Percentiles rank a stretch among this genome's conserved stretches.
Conservation (phyloP, 345 rosid genomes). For the Moringa oleifera region DNA sequence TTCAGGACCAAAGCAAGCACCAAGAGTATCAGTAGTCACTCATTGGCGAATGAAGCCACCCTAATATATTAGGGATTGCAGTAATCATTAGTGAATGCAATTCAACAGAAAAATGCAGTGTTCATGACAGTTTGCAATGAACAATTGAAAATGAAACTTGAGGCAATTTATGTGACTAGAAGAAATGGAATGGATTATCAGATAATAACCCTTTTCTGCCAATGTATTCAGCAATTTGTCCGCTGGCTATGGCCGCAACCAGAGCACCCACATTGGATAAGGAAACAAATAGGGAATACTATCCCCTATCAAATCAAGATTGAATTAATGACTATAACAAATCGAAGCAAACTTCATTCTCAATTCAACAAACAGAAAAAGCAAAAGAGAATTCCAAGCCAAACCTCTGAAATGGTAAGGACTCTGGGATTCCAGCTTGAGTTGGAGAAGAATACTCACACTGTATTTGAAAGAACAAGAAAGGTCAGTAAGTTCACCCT, state of each 20-base stretch:
- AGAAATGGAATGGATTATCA: background rate
- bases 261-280: conserved; percentile 72
- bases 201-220: conserved; percentile 70
- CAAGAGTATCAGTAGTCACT: conserved; percentile 17
- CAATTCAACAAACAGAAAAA: background rate
- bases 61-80: conserved; percentile 68
- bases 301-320: background rate
- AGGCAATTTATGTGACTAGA: background rate
- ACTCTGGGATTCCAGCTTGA: conserved; percentile 34
- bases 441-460: conserved; percentile 74
- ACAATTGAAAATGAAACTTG: background rate
- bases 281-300: conserved; percentile 69
- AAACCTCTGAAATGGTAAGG: conserved; percentile 63
- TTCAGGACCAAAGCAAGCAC: background rate
- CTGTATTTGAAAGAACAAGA: conserved; percentile 20
- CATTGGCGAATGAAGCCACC: conserved; percentile 72
- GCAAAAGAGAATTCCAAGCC: background rate
- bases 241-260: conserved; percentile 72
- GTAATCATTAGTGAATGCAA: conserved; percentile 74
- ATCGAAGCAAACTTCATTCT: background rate
- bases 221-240: conserved; percentile 69
- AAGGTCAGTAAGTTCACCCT: background rate
- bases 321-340: background rate
- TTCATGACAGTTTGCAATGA: too few species aligned
- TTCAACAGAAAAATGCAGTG: too few species aligned